Evolutionary conservation across 2,329 filamentous ascomycete genomes (phyloP).

Genomic region (Clarireedia monteithiana): DNA sequence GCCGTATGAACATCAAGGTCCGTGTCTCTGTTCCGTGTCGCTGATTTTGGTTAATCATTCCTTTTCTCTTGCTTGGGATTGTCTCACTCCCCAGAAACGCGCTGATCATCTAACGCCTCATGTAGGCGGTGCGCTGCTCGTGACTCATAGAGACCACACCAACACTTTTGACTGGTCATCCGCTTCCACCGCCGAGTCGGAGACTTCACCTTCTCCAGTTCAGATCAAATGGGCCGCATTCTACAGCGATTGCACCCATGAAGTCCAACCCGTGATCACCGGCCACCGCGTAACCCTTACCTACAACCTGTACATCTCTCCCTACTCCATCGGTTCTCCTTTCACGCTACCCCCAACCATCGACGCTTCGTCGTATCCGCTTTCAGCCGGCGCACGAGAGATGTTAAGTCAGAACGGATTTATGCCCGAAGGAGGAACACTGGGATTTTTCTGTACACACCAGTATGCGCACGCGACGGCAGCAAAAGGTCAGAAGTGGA

Average conservation of each 20-base stretch:
- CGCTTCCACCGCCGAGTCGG: not conserved
- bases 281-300: conserved; percentile 51
- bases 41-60: not conserved
- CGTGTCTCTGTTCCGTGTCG: not conserved
- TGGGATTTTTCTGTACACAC: conserved; percentile 41
- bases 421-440: conserved; percentile 31
- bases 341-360: conserved; percentile 14
- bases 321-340: conserved; percentile 24
- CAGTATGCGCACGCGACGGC: conserved; percentile 36
- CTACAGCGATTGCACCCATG: conserved; percentile 45
- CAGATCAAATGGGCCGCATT: conserved; percentile 42
- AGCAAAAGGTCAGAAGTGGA: not conserved
- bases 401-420: conserved; percentile 31
- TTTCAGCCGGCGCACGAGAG: conserved; percentile 30
- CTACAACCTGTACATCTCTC: conserved; percentile 46
- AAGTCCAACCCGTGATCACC: conserved; percentile 39
- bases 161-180: conserved; percentile 35
- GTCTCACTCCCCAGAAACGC: too few species aligned
- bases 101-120: not conserved
- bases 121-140: conserved; percentile 21
- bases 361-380: conserved; percentile 29
- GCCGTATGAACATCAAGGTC: conserved; percentile 19
- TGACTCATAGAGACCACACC: conserved; percentile 4
- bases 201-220: not conserved
- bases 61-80: too few species aligned